phyloP scores from a whole-genome alignment of 306 rosid species.

The Vigna mungo region DNA sequence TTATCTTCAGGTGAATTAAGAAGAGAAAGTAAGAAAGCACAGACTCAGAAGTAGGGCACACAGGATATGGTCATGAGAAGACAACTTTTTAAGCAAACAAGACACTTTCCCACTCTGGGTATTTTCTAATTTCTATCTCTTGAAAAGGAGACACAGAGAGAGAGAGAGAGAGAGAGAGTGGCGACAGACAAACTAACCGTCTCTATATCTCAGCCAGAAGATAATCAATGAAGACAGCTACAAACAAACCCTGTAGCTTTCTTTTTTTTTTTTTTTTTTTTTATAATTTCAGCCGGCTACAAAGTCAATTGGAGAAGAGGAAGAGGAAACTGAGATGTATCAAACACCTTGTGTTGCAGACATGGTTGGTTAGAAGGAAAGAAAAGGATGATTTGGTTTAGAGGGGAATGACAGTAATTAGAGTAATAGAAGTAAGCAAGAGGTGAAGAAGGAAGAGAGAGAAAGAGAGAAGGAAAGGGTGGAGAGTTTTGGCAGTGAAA shows the following conservation, averaged over 20 bases:
- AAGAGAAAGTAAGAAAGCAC: constrained; percentile 11
- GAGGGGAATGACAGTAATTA: constrained; percentile 33
- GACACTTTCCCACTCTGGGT: constrained; percentile 42
- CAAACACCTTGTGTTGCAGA: background rate
- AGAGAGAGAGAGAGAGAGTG: constrained; percentile 20
- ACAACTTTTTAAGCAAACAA: constrained; percentile 45
- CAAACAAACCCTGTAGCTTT: background rate
- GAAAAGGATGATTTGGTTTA: constrained; percentile 30
- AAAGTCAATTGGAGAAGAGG: constrained; percentile 19
- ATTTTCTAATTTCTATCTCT: constrained; percentile 42
- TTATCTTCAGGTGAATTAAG: constrained; percentile 28
- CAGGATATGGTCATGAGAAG: constrained; percentile 28
- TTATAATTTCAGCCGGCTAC: background rate
- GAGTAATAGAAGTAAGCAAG: background rate
- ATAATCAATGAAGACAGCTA: constrained; percentile 27
- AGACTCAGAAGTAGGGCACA: constrained; percentile 42
- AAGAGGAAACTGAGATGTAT: background rate
- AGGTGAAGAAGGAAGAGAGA: constrained; percentile 7
- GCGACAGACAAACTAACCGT: constrained; percentile 20
- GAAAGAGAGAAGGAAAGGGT: background rate
- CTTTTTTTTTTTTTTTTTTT: too few species aligned
- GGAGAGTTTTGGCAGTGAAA: constrained; percentile 52
- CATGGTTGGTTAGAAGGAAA: constrained; percentile 36
- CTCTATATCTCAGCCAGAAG: constrained; percentile 17
- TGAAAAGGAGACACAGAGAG: constrained; percentile 47